Evolutionary conservation across 2,329 filamentous ascomycete species (phyloP).

Genomic region (Didymella pomorum): DNA sequence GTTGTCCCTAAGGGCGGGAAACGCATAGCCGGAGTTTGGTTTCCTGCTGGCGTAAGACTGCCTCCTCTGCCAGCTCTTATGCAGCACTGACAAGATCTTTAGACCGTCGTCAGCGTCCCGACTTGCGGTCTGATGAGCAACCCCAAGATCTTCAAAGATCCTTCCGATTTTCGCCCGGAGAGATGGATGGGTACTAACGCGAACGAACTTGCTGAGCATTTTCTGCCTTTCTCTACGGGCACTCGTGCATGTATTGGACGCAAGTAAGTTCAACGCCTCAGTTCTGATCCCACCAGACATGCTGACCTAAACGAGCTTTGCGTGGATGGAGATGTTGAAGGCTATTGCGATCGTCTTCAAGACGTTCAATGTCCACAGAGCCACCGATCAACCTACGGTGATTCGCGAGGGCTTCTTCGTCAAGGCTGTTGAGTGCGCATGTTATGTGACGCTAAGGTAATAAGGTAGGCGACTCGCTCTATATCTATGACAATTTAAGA

Average conservation of each 20-base stretch:
- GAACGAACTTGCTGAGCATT: neutral
- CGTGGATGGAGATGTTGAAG: neutral
- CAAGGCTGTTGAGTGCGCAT: neutral
- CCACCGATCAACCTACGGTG: neutral
- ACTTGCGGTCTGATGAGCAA: neutral
- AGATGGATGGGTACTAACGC: neutral
- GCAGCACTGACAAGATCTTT: no score
- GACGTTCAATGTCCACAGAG: neutral
- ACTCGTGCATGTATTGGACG: neutral
- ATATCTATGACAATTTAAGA: no score
- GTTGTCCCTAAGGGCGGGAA: neutral
- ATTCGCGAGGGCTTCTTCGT: neutral
- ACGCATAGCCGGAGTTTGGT: neutral
- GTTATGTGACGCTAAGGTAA: neutral
- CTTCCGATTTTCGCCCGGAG: neutral
- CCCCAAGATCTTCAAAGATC: neutral
- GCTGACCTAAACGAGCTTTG: neutral
- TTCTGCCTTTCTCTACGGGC: neutral
- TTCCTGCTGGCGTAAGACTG: neutral
- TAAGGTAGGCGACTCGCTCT: neutral
- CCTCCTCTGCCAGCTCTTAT: neutral
- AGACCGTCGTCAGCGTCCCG: neutral
- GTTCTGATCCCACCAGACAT: no score
- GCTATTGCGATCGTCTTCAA: neutral
- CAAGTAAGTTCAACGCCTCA: neutral